Evolutionary conservation across 805 yeast species (phyloP).

Genomic region (Suhomyces sp.): DNA sequence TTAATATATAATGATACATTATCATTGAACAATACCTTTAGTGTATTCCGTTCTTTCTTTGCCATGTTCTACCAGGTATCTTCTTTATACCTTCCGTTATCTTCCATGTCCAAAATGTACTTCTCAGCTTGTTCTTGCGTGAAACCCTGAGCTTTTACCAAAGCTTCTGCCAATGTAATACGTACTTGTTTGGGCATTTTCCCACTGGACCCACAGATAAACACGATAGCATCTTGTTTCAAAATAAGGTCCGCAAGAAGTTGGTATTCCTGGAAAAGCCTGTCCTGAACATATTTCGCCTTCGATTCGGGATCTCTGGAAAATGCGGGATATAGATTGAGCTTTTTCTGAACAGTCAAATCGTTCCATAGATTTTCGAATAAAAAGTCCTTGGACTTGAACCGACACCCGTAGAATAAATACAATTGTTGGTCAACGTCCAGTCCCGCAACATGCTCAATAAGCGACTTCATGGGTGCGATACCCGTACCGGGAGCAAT

Average conservation of each 20-base stretch:
- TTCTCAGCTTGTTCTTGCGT: slow-evolving; percentile 47
- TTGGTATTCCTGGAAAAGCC: slow-evolving; percentile 51
- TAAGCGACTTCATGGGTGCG: slow-evolving; percentile 83
- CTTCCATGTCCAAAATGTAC: slow-evolving; percentile 61
- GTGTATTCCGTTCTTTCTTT: no score
- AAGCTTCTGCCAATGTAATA: slow-evolving; percentile 67
- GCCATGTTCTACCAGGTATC: slow-evolving; percentile 70
- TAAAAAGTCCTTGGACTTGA: slow-evolving; percentile 61
- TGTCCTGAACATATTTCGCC: slow-evolving; percentile 72
- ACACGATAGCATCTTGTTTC: slow-evolving; percentile 59
- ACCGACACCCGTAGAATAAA: slow-evolving; percentile 77
- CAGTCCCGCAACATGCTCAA: slow-evolving; percentile 37
- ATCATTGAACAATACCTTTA: no score
- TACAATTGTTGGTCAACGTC: slow-evolving; percentile 35
- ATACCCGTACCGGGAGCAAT: slow-evolving; percentile 95
- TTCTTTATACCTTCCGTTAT: slow-evolving; percentile 66
- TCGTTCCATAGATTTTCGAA: slow-evolving; percentile 56
- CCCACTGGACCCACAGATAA: slow-evolving; percentile 92
- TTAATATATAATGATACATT: no score
- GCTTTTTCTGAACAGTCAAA: slow-evolving; percentile 29
- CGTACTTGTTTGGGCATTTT: slow-evolving; percentile 90
- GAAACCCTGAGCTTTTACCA: slow-evolving; percentile 46
- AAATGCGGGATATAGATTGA: slow-evolving; percentile 42
- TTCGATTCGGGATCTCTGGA: slow-evolving; percentile 47
- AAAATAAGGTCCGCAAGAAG: slow-evolving; percentile 53